These are phyloP conservation scores for Taphrina betulina DNA, from an alignment of 1,139 yeast genomes.

Conservation along the genomic window DNA sequence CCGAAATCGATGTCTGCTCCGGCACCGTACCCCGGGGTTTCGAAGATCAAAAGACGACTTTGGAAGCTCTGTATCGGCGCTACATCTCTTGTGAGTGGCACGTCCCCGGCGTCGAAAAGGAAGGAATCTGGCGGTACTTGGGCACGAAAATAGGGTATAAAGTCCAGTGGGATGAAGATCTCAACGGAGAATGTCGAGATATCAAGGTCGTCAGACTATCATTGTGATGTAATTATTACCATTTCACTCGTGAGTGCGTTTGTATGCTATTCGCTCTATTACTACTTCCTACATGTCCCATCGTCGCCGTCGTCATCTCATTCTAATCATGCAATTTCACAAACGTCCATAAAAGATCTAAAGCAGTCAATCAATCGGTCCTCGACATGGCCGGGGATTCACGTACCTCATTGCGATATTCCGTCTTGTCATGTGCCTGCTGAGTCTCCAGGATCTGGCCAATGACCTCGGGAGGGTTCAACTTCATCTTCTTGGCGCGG, in stretches of 20 bases:
- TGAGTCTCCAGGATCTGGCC: conserved; percentile 40
- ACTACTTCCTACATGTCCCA: no score
- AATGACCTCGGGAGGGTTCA: conserved; percentile 46
- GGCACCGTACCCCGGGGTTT: background rate
- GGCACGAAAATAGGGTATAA: background rate
- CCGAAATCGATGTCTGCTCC: conserved; percentile 5
- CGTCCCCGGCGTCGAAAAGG: background rate
- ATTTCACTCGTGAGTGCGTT: no score
- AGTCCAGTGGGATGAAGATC: conserved; percentile 3
- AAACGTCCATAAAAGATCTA: conserved; percentile 10
- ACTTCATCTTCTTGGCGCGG: conserved; percentile 81
- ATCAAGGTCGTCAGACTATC: background rate
- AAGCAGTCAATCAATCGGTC: no score
- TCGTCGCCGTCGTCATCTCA: no score
- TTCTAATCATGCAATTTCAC: background rate
- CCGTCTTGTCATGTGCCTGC: conserved; percentile 35
- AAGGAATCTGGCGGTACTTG: conserved; percentile 8
- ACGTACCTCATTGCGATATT: background rate
- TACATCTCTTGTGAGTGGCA: conserved; percentile 8
- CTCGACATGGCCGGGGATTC: background rate
- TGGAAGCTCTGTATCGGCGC: conserved; percentile 1
- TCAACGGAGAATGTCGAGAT: background rate
- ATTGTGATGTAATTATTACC: background rate
- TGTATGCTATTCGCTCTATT: no score
- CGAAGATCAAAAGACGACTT: background rate